Conservation (phyloP, 75 land plant genomes). For the Pinus tabuliformis region DNA sequence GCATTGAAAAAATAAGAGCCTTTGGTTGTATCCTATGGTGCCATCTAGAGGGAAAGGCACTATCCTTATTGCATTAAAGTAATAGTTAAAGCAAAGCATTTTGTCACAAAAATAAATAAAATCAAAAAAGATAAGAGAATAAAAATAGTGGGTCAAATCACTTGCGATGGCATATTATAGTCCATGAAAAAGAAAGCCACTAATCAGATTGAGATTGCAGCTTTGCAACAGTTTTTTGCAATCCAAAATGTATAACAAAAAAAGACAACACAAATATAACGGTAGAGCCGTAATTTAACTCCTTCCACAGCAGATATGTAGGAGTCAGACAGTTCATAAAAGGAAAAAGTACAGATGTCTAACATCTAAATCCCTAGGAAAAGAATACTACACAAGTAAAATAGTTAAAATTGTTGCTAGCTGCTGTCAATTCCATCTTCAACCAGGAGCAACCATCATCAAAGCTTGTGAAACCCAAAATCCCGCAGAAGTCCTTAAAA, state of each 20-base stretch:
- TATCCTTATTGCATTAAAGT: too few relatives aligned
- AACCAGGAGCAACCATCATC: not conserved
- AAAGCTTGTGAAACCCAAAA: not conserved
- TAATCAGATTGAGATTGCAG: not conserved
- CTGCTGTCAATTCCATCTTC: not conserved
- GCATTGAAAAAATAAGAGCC: too few relatives aligned
- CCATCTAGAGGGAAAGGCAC: too few relatives aligned
- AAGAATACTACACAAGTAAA: not conserved
- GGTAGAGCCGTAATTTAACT: not conserved
- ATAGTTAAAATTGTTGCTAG: not conserved
- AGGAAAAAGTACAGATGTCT: not conserved
- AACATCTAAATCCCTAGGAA: not conserved
- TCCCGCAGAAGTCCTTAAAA: not conserved
- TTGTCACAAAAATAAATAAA: too few relatives aligned
- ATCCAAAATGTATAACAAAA: not conserved
- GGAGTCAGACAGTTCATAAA: not conserved
- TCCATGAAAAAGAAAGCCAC: not conserved
- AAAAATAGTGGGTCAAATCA: not conserved
- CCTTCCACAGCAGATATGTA: not conserved
- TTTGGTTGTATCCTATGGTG: too few relatives aligned
- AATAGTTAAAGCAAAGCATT: too few relatives aligned
- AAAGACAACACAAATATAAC: not conserved
- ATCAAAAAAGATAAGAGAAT: not conserved
- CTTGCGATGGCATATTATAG: not conserved
- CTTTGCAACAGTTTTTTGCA: not conserved